A percentile compares a stretch with the other conserved stretches of the same genome.
These are phyloP conservation scores for Protea cynaroides DNA, from an alignment of 164 flowering plant genomes.

Conservation along the genomic window DNA sequence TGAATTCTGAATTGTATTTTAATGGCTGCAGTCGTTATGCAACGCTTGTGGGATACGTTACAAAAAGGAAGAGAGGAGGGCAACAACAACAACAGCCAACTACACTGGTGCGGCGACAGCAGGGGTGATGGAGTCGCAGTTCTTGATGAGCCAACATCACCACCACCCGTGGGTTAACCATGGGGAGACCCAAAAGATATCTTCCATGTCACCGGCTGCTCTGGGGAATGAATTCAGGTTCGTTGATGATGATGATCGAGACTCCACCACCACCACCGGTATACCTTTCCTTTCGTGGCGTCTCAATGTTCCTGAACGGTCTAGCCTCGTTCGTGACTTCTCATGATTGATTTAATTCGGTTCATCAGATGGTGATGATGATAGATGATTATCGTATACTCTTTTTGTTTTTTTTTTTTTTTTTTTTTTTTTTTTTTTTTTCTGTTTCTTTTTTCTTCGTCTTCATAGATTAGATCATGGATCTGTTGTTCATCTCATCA, in stretches of 20 bases:
- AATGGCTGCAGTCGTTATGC: slow-evolving; percentile 72
- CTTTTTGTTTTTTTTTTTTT: neutral
- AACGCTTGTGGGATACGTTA: slow-evolving; percentile 97
- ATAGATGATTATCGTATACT: slow-evolving; percentile 4
- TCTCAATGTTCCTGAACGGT: slow-evolving; percentile 67
- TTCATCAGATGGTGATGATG: neutral
- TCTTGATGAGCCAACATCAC: slow-evolving; percentile 17
- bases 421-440: neutral
- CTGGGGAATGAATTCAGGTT: slow-evolving; percentile 46
- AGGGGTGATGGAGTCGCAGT: slow-evolving; percentile 22
- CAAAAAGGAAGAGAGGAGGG: slow-evolving; percentile 96
- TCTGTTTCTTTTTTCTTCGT: neutral
- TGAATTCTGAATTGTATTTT: neutral
- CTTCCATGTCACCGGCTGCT: slow-evolving; percentile 30
- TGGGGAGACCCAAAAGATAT: slow-evolving; percentile 26
- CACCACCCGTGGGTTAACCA: slow-evolving; percentile 9
- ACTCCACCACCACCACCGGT: slow-evolving; percentile 12
- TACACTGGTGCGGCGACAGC: slow-evolving; percentile 1
- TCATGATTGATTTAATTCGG: slow-evolving; percentile 50
- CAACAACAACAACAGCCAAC: slow-evolving; percentile 43
- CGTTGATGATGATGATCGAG: slow-evolving; percentile 38
- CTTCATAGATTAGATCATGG: neutral
- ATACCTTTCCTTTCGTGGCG: slow-evolving; percentile 75
- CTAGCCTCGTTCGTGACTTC: slow-evolving; percentile 67
- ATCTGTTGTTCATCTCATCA: no score